Conservation (phyloP, 2,329 filamentous ascomycete genomes). For the Aspergillus spinulosporus region DNA sequence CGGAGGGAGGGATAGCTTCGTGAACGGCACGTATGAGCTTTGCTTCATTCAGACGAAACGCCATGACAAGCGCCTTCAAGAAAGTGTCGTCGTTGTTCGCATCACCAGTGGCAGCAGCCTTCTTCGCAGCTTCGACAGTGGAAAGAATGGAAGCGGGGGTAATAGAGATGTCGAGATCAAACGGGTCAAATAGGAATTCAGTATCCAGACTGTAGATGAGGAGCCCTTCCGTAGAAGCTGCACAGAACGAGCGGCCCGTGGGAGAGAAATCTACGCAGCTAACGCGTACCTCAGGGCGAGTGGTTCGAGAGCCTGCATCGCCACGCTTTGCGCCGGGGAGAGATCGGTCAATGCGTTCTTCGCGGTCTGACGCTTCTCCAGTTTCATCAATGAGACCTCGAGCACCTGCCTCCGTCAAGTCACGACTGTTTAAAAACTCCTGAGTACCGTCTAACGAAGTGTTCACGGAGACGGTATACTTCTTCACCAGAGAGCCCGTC, state of each 20-base stretch:
- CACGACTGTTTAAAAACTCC: constrained; percentile 91
- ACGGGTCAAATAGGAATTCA: constrained; percentile 84
- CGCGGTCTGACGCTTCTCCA: constrained; percentile 84
- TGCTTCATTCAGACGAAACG: constrained; percentile 89
- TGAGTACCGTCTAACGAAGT: constrained; percentile 94
- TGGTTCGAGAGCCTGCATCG: constrained; percentile 76
- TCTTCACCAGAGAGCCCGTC: constrained; percentile 87
- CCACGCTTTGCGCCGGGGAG: constrained; percentile 86
- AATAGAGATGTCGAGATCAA: constrained; percentile 91
- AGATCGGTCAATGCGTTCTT: constrained; percentile 75
- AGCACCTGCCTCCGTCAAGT: constrained; percentile 87
- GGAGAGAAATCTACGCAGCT: constrained; percentile 84
- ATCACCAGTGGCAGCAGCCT: constrained; percentile 42
- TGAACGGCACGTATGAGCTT: constrained; percentile 82
- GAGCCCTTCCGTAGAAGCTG: constrained; percentile 89
- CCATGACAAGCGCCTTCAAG: constrained; percentile 92
- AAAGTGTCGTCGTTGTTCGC: constrained; percentile 71
- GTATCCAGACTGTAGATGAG: constrained; percentile 91
- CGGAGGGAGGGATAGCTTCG: constrained; percentile 71
- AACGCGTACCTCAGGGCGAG: constrained; percentile 79
- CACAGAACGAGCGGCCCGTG: constrained; percentile 86
- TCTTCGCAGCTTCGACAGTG: constrained; percentile 59
- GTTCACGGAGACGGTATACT: constrained; percentile 94
- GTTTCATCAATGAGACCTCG: constrained; percentile 80
- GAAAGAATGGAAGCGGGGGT: constrained; percentile 82